Conservation (phyloP, 345 rosid genomes). For the Diplotaxis tenuifolia region DNA sequence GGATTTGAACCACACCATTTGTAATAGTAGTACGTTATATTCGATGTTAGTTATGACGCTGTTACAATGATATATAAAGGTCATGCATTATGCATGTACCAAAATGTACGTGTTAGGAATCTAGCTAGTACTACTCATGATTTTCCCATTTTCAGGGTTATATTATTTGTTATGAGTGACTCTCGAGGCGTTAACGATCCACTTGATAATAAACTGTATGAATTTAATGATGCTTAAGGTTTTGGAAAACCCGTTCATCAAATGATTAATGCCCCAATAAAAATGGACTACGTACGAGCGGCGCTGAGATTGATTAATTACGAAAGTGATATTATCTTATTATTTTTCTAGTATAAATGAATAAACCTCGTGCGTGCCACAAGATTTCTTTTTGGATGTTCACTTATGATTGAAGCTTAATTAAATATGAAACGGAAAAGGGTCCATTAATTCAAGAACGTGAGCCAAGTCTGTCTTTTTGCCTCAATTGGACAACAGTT, state of each 20-base stretch:
- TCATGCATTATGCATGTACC: conserved; percentile 36
- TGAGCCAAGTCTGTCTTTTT: conserved; percentile 48
- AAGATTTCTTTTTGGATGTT: conserved; percentile 36
- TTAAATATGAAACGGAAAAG: conserved; percentile 14
- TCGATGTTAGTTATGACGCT: conserved; percentile 15
- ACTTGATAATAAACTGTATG: background rate
- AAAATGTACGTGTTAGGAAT: conserved; percentile 30
- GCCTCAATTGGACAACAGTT: conserved; percentile 27
- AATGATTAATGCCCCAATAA: conserved; percentile 23
- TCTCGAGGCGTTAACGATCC: conserved; percentile 9
- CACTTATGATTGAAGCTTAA: conserved; percentile 24
- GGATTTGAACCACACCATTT: conserved; percentile 3
- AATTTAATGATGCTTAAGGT: conserved; percentile 15
- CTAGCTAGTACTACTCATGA: conserved; percentile 15
- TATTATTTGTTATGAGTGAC: background rate
- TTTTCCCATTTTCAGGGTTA: conserved; percentile 10
- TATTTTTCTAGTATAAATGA: too few relatives aligned
- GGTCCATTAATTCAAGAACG: conserved; percentile 31
- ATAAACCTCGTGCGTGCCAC: conserved; percentile 39
- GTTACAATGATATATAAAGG: background rate
- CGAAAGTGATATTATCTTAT: too few relatives aligned
- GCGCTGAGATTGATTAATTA: conserved; percentile 20
- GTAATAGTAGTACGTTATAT: conserved; percentile 5
- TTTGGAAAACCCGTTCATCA: conserved; percentile 24
- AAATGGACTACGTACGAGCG: conserved; percentile 33